Conservation (phyloP, 257 asterid species). For the Henckelia pumila region DNA sequence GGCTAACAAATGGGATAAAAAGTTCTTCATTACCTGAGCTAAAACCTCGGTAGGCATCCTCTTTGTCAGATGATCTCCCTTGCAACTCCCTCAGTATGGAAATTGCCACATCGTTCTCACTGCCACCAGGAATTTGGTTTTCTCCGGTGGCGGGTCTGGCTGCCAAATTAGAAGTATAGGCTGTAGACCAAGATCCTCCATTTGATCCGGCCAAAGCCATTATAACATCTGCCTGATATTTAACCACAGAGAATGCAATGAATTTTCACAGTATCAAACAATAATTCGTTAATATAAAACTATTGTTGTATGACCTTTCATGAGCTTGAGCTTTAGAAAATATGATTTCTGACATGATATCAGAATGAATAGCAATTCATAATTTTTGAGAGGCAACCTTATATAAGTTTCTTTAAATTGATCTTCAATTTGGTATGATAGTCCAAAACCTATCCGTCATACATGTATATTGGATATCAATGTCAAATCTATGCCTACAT, state of each 20-base stretch:
- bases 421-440: background rate
- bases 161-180: slow-evolving; percentile 43
- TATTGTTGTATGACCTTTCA: background rate
- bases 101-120: slow-evolving; percentile 33
- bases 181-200: slow-evolving; percentile 76
- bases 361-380: background rate
- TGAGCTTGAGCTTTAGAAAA: background rate
- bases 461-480: background rate
- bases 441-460: background rate
- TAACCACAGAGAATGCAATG: slow-evolving; percentile 6
- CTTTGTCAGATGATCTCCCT: slow-evolving; percentile 40
- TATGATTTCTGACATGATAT: background rate
- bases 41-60: slow-evolving; percentile 38
- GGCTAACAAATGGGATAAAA: background rate
- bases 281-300: too few species aligned
- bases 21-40: slow-evolving; percentile 41
- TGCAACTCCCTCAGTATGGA: slow-evolving; percentile 45
- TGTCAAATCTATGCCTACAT: background rate
- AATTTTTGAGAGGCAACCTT: background rate
- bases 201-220: slow-evolving; percentile 54
- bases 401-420: too few species aligned
- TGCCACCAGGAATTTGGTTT: slow-evolving; percentile 27
- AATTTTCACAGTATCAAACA: background rate
- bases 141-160: slow-evolving; percentile 46
- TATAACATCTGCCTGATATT: slow-evolving; percentile 61